Evolutionary conservation across 768 basidiomycete species (phyloP).

Genomic region (Collybia sordida): DNA sequence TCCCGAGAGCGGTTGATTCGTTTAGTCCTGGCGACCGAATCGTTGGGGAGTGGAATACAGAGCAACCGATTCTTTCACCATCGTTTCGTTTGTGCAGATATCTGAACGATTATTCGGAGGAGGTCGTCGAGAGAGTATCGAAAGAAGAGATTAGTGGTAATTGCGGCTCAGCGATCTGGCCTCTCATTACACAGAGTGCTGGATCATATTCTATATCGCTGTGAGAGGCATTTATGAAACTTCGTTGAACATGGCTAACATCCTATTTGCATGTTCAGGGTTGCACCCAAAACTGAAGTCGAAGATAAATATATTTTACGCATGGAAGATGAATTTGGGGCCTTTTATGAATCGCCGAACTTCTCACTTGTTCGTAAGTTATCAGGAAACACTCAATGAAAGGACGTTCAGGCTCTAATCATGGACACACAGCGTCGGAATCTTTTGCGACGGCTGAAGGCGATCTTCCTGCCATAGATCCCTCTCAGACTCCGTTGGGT

Average conservation of each 20-base stretch:
- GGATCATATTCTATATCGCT: conserved; percentile 20
- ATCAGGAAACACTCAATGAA: too few relatives aligned
- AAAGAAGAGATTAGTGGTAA: not conserved
- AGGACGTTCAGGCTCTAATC: too few relatives aligned
- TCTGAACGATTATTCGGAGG: not conserved
- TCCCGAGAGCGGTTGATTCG: conserved; percentile 8
- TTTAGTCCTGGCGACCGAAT: conserved; percentile 16
- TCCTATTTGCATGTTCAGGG: not conserved
- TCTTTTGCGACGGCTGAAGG: conserved; percentile 1
- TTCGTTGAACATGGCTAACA: too few relatives aligned
- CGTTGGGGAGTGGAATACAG: conserved; percentile 16
- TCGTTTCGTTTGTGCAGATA: conserved; percentile 19
- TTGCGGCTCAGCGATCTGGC: conserved; percentile 23
- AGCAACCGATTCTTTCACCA: conserved; percentile 8
- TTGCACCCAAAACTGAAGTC: not conserved
- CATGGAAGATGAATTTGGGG: conserved; percentile 23
- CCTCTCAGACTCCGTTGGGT: not conserved
- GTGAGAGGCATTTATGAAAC: conserved; percentile 11
- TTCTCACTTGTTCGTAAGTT: conserved; percentile 27
- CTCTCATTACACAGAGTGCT: conserved; percentile 15
- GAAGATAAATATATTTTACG: conserved; percentile 8
- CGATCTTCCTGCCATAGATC: not conserved
- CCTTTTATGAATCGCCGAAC: conserved; percentile 18
- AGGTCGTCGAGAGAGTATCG: conserved; percentile 1
- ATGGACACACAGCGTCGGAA: not conserved